Evolutionary conservation across 352 stramenopile species (phyloP).

Genomic region (Phytophthora aleatoria): DNA sequence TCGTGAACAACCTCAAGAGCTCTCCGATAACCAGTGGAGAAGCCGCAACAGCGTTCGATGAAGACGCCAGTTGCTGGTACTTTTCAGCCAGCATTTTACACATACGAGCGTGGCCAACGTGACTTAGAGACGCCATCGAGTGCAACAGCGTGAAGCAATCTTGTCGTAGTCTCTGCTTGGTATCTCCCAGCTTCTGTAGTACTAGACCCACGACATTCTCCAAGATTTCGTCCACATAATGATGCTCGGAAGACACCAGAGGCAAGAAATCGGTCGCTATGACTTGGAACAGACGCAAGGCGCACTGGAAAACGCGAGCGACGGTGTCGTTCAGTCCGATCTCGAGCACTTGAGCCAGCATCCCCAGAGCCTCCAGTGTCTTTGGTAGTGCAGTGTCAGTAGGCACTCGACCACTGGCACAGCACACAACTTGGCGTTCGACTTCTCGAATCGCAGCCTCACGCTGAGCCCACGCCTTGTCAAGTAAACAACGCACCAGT

Average conservation of each 20-base stretch:
- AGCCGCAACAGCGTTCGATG: constrained; percentile 37
- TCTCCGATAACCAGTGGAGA: constrained; percentile 65
- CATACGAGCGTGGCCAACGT: constrained; percentile 67
- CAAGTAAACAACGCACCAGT: constrained; percentile 76
- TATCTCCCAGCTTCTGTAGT: constrained; percentile 78
- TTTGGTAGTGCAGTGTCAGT: constrained; percentile 57
- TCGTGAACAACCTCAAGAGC: constrained; percentile 65
- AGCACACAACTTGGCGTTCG: constrained; percentile 66
- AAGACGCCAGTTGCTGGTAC: constrained; percentile 46
- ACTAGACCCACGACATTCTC: constrained; percentile 62
- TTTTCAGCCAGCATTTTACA: constrained; percentile 69
- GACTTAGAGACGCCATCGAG: constrained; percentile 55
- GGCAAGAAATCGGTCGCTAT: constrained; percentile 76
- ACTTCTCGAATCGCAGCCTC: constrained; percentile 79
- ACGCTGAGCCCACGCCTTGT: constrained; percentile 81
- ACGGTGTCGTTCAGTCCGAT: constrained; percentile 79
- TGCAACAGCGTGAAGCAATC: constrained; percentile 79
- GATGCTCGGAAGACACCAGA: constrained; percentile 44
- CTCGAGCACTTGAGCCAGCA: constrained; percentile 64
- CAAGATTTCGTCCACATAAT: constrained; percentile 65
- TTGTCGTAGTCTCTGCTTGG: constrained; percentile 71
- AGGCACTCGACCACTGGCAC: constrained; percentile 46
- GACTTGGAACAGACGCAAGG: constrained; percentile 72
- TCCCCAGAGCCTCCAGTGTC: constrained; percentile 58
- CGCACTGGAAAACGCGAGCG: constrained; percentile 79